Evolutionary conservation across 352 stramenopile genomes (phyloP), one percentile per base, ranked within the genome.

Genomic region (Globisporangium spinosum): DNA sequence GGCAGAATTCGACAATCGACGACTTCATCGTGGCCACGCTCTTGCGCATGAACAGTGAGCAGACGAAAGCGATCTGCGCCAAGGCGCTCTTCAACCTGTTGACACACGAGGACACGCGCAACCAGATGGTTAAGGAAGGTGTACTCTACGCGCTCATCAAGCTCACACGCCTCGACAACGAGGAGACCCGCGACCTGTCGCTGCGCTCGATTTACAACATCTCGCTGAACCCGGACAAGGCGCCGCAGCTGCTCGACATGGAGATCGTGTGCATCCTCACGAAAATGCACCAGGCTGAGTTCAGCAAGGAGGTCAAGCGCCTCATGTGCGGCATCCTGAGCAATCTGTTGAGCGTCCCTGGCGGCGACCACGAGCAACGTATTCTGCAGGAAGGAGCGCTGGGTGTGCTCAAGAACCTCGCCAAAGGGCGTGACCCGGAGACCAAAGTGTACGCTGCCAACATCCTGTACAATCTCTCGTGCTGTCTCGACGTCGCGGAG

Each of bases 11-110:
- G 2, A 93, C 83, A 38, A 85, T 89, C 29, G 88, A 89, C 17
- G 89, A 96, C 65, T 95, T 96, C 63, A 92, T 96, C 57, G 89
- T 95, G 34, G 91, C 95, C 70, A 90, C 87, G 22, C 63, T 97
- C 3, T 62, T 97, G 67, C 87, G 88, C 22, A 77, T 95, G 15
- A 97, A 97, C 70, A 89, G 78, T 66, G 79, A 83, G 55, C 65
- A 86, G 65, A 96, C 88, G 23, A 96, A 97, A 62, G 81, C 85
- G 51, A 90, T 94, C 17, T 96, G 88, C 51, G 80, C 87, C 45
- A 89, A 90, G 62, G 81, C 83, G 17, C 75, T 97, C 38, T 97
- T 97, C 67, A 97, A 96, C 62, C 61, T 97, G 25, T 71, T 97
- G 17, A 82, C 83, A 1, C 87, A 95, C 62, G 82, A 94, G 38